Evolutionary conservation across 1,284 basidiomycete species (phyloP), one percentile per base, ranked within the genome.

Genomic region (Ustilago trichophora): DNA sequence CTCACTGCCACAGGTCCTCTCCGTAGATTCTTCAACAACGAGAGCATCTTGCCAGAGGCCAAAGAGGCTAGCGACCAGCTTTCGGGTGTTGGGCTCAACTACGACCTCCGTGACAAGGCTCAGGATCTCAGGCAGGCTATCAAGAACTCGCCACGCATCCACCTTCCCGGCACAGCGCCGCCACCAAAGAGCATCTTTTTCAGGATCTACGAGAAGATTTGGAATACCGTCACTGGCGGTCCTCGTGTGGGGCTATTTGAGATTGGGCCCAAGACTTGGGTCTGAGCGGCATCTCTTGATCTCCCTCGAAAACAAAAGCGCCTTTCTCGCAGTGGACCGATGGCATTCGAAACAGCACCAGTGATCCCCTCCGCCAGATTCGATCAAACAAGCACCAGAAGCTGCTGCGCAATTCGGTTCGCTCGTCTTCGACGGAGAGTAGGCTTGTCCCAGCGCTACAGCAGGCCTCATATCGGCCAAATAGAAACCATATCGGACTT

Each of bases 21-120:
- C n/a, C 34, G 60, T 13, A 59, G 44, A 18, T 64, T 55, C 37
- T 52, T 69, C 15, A 59, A 64, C 49, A 64, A 69, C 41, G 60
- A 64, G 24, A 63, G 59, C 49, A 25, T 64, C 31, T 16, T 69
- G n/a, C 66, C 59, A 2, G 16, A 48, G 15, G 24, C 56, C 0
- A 26, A 27, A 1, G 66, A 64, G 49, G 22, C 4, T 4, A 46
- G 52, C 15, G 42, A 50, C 2, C 32, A 33, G 16, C n/a, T 47
- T 3, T 52, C 66, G 6, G 52, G 52, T 16, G 34, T 69, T 10
- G 60, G 66, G 0, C 36, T 64, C 24, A 42, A 64, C 46, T 48
- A 25, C n/a, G 50, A 68, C 34, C 4, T 69, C 3, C 25, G 36
- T 1, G 34, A 43, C 5, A 45, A 42, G 22, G 51, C 37, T 0